Conservation (phyloP, 345 rosid genomes). For the Raphanus sativus region DNA sequence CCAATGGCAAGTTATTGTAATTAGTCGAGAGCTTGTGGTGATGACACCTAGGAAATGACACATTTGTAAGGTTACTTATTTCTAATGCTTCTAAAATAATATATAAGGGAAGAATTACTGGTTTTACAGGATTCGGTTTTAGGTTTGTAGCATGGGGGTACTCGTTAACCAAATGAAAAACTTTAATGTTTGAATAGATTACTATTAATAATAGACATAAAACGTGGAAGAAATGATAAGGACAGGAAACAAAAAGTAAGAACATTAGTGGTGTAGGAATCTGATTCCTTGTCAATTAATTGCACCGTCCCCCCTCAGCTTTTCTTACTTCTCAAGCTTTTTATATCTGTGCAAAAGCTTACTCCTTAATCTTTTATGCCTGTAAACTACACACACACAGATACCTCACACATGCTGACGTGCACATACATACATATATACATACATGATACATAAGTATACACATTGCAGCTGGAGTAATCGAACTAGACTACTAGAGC, state of each 20-base stretch:
- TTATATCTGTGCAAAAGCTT: constrained; percentile 26
- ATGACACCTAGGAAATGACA: no score
- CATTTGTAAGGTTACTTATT: no score
- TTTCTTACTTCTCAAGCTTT: constrained; percentile 26
- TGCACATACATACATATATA: not conserved
- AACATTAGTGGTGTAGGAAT: constrained; percentile 40
- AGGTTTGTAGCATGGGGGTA: constrained; percentile 3
- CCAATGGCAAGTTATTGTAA: no score
- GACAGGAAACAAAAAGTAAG: constrained; percentile 34
- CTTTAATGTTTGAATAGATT: not conserved
- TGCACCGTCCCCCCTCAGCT: constrained; percentile 33
- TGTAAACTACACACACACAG: not conserved
- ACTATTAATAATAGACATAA: constrained; percentile 6
- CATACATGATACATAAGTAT: not conserved
- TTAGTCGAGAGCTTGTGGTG: no score
- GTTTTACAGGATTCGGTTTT: not conserved
- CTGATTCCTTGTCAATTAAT: constrained; percentile 46
- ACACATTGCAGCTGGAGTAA: not conserved
- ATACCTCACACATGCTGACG: not conserved
- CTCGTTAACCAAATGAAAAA: not conserved
- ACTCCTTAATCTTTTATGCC: constrained; percentile 24
- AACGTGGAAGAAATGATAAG: constrained; percentile 39
- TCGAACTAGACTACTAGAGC: not conserved
- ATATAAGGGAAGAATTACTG: no score
- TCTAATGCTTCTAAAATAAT: no score